Conservation (phyloP, 208 protist genomes). For the Trypanosoma avium region DNA sequence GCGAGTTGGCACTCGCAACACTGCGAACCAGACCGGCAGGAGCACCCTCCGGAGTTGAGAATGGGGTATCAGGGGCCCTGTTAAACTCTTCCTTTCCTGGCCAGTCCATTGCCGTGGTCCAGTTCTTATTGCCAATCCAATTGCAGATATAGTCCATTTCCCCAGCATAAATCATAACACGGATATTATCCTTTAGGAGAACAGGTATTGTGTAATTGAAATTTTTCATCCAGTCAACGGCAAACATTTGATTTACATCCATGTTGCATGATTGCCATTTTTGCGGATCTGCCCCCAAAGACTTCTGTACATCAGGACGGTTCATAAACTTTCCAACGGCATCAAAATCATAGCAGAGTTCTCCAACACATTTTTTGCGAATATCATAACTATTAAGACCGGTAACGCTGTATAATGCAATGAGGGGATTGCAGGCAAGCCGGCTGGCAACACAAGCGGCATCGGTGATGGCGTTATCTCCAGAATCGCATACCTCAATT, state of each 20-base stretch:
- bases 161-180: slow-evolving; percentile 91
- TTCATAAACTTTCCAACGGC: slow-evolving; percentile 53
- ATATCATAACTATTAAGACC: slow-evolving; percentile 90
- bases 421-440: slow-evolving; percentile 38
- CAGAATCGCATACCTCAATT: slow-evolving; percentile 34
- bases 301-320: slow-evolving; percentile 38
- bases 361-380: slow-evolving; percentile 46
- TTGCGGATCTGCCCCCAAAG: slow-evolving; percentile 50
- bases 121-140: slow-evolving; percentile 89
- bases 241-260: slow-evolving; percentile 47
- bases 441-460: slow-evolving; percentile 30
- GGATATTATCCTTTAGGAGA: slow-evolving; percentile 59
- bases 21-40: slow-evolving; percentile 29
- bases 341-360: slow-evolving; percentile 87
- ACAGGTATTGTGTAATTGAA: slow-evolving; percentile 64
- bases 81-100: slow-evolving; percentile 55
- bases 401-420: slow-evolving; percentile 37
- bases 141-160: slow-evolving; percentile 94
- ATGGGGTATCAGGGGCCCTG: slow-evolving; percentile 34
- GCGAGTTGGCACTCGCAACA: slow-evolving; percentile 16
- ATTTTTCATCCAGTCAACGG: slow-evolving; percentile 61
- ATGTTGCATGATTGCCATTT: slow-evolving; percentile 66
- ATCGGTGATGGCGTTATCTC: slow-evolving; percentile 11
- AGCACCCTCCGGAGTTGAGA: slow-evolving; percentile 14
- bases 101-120: slow-evolving; percentile 76